Evolutionary conservation across 2,329 filamentous ascomycete genomes (phyloP).

Genomic region (Aureobasidium pullulans): DNA sequence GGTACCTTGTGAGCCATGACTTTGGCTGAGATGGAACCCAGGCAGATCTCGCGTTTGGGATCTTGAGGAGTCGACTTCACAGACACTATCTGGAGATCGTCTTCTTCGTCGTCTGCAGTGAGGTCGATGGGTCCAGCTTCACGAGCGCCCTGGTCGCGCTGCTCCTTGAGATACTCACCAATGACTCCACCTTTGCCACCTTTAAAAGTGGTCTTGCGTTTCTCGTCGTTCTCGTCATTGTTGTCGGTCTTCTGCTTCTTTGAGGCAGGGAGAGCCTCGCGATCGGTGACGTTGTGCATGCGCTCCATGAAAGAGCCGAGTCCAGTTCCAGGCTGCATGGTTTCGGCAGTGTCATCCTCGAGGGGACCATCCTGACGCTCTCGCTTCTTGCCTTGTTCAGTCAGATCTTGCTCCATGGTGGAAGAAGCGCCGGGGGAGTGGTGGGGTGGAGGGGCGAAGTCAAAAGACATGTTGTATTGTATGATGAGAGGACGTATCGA

Average conservation of each 20-base stretch:
- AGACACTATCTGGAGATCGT: constrained; percentile 21
- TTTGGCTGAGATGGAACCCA: constrained; percentile 15
- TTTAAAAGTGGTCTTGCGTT: constrained; percentile 36
- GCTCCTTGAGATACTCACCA: constrained; percentile 59
- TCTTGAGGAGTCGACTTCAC: constrained; percentile 8
- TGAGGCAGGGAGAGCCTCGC: constrained; percentile 47
- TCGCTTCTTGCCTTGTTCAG: neutral
- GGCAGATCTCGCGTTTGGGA: constrained; percentile 15
- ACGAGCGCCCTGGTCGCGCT: constrained; percentile 39
- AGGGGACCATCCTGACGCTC: neutral
- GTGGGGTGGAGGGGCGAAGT: neutral
- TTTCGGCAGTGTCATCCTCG: neutral
- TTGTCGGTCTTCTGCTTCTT: constrained; percentile 4
- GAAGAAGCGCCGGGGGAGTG: neutral
- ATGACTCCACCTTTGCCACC: constrained; percentile 45
- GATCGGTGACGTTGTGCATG: constrained; percentile 66
- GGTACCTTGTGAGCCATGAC: constrained; percentile 17
- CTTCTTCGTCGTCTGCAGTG: constrained; percentile 37
- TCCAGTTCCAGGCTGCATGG: constrained; percentile 14
- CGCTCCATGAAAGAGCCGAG: constrained; percentile 62
- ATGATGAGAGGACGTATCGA: too few species aligned
- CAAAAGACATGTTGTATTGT: too few species aligned
- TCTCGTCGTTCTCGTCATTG: constrained; percentile 27
- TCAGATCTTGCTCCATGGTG: neutral
- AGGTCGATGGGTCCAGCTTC: constrained; percentile 37